These are phyloP conservation scores for Paspalum vaginatum DNA, from an alignment of 176 grass and related monocot species.

Conservation along the genomic window DNA sequence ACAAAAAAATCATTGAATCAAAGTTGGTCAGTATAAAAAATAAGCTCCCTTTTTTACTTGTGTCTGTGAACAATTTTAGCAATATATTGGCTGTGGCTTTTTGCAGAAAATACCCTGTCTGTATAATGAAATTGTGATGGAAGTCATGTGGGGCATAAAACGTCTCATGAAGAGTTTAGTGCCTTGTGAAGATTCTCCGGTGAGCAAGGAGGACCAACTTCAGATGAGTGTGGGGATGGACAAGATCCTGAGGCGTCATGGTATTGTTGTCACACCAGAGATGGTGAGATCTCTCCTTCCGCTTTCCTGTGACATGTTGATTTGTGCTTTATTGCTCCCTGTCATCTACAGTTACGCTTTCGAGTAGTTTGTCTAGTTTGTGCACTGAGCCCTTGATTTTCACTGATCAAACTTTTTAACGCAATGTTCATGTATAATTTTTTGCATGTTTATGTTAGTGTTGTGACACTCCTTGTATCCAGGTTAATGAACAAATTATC, in stretches of 20 bases:
- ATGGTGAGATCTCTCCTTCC: neutral
- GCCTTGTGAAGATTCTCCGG: neutral
- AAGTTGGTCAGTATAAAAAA: constrained; percentile 13
- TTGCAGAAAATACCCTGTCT: neutral
- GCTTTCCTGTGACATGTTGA: neutral
- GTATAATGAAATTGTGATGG: neutral
- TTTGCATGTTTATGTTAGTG: neutral
- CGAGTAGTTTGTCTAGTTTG: neutral
- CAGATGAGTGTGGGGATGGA: neutral
- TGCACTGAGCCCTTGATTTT: neutral
- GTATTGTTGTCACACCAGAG: neutral
- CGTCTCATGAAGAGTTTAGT: neutral
- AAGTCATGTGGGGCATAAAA: neutral
- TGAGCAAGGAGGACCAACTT: neutral
- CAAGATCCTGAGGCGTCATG: neutral
- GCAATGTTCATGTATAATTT: neutral
- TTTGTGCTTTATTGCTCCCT: neutral
- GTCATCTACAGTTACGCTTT: neutral
- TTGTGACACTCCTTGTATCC: neutral
- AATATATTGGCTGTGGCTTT: too few species aligned
- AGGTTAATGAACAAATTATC: neutral
- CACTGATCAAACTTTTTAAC: neutral
- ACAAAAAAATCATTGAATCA: too few species aligned
- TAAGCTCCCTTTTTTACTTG: neutral
- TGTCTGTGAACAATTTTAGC: too few species aligned